A percentile compares a stretch with the other conserved stretches of the same genome.
These are phyloP conservation scores for Carex littledalei DNA, from an alignment of 176 grass and related monocot genomes.

Conservation along the genomic window DNA sequence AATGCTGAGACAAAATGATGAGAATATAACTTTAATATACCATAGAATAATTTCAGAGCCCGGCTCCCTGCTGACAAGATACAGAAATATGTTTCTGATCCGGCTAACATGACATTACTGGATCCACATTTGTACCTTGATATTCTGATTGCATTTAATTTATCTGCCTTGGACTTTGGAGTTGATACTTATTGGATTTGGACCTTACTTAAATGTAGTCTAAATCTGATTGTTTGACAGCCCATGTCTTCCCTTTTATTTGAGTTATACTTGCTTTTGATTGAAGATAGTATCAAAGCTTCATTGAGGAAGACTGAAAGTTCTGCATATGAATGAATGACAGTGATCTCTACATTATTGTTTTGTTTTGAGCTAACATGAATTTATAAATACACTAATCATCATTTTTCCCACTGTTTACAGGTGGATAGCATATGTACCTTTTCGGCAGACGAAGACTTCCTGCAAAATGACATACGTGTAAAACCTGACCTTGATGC, in stretches of 20 bases:
- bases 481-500: slow-evolving; percentile 83
- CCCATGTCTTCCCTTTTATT: background rate
- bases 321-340: background rate
- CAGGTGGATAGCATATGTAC: slow-evolving; percentile 54
- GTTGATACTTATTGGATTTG: background rate
- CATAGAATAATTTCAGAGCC: background rate
- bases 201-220: background rate
- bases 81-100: background rate
- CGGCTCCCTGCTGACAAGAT: background rate
- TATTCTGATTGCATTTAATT: background rate
- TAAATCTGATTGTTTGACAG: slow-evolving; percentile 1
- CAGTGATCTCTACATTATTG: background rate
- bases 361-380: background rate
- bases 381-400: background rate
- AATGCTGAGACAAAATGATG: background rate
- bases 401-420: slow-evolving; percentile 4
- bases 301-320: background rate
- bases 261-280: background rate
- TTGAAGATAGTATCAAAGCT: background rate
- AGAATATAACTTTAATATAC: background rate
- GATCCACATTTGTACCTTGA: background rate
- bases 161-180: background rate
- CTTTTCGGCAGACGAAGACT: slow-evolving; percentile 40
- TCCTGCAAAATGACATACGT: slow-evolving; percentile 75
- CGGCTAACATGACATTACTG: background rate